These are phyloP conservation scores for Letharia lupina DNA, from an alignment of 495 filamentous ascomycete species.

Conservation along the genomic window DNA sequence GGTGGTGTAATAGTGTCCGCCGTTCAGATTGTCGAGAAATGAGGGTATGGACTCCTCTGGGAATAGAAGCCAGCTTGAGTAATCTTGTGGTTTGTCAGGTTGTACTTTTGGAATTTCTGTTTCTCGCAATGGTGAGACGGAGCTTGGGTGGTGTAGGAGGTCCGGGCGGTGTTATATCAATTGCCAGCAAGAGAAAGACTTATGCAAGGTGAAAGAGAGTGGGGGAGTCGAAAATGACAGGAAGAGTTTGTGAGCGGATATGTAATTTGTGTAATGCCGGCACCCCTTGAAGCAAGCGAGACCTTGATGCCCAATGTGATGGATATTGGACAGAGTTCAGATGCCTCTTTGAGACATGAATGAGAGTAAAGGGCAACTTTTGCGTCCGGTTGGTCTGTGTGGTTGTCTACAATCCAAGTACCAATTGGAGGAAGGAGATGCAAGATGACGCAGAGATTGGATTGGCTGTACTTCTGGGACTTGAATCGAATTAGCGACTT, in stretches of 20 bases:
- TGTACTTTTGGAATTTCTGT: not conserved
- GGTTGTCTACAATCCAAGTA: not conserved
- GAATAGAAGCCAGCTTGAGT: slow-evolving; percentile 17
- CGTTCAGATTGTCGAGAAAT: slow-evolving; percentile 6
- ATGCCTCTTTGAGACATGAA: slow-evolving; percentile 1
- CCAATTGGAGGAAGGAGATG: slow-evolving; percentile 9
- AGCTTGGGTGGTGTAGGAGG: slow-evolving; percentile 12
- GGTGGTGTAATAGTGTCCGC: slow-evolving; percentile 18
- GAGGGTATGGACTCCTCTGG: slow-evolving; percentile 13
- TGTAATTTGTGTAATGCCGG: slow-evolving; percentile 19
- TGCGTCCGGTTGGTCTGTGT: not conserved
- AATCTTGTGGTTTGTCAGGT: slow-evolving; percentile 5
- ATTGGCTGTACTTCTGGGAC: not conserved
- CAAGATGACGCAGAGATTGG: slow-evolving; percentile 19
- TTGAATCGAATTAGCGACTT: not conserved
- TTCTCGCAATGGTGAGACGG: slow-evolving; percentile 10
- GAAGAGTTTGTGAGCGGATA: slow-evolving; percentile 5
- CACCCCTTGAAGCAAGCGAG: slow-evolving; percentile 24
- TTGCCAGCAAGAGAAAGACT: slow-evolving; percentile 14
- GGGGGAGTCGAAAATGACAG: slow-evolving; percentile 5
- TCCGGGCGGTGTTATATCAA: slow-evolving; percentile 17
- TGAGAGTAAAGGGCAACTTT: not conserved
- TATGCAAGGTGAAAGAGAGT: slow-evolving; percentile 17
- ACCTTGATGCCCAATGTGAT: slow-evolving; percentile 9
- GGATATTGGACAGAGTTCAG: not conserved